Conservation (phyloP, 768 basidiomycete genomes). For the Rhodotorula kratochvilovae region DNA sequence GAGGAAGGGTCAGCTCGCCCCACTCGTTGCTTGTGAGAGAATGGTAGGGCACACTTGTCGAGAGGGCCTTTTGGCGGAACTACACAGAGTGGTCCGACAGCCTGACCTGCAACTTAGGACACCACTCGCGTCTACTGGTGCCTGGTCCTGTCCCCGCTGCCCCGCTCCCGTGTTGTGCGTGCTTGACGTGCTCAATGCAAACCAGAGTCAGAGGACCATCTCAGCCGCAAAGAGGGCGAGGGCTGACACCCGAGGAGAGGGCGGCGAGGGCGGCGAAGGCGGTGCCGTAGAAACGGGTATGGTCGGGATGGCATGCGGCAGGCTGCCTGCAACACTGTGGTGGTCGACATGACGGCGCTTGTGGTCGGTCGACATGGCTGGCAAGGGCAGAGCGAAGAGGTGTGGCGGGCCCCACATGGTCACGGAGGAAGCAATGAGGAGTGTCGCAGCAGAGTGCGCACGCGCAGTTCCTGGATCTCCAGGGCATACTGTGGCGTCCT, state of each 20-base stretch:
- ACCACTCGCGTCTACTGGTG: no score
- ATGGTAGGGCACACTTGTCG: constrained; percentile 20
- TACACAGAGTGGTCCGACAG: no score
- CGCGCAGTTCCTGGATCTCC: no score
- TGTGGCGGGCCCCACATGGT: no score
- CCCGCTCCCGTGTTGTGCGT: no score
- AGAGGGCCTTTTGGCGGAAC: not conserved
- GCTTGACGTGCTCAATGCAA: not conserved
- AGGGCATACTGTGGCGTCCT: no score
- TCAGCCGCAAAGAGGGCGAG: constrained; percentile 35
- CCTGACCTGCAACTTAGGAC: constrained; percentile 12
- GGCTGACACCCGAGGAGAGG: not conserved
- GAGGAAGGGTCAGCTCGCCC: constrained; percentile 64
- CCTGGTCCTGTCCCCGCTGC: not conserved
- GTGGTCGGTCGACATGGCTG: not conserved
- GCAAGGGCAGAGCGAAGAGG: not conserved
- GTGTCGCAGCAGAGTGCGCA: no score
- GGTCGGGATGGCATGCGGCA: not conserved
- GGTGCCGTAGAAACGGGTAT: not conserved
- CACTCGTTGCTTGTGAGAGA: constrained; percentile 26
- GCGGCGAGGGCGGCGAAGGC: constrained; percentile 4
- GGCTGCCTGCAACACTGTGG: not conserved
- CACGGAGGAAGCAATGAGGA: no score
- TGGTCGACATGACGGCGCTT: not conserved
- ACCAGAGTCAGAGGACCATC: constrained; percentile 36